Base-by-base conservation (phyloP, 2,329 filamentous ascomycete genomes). In the Paraphaeosphaeria minitans region DNA sequence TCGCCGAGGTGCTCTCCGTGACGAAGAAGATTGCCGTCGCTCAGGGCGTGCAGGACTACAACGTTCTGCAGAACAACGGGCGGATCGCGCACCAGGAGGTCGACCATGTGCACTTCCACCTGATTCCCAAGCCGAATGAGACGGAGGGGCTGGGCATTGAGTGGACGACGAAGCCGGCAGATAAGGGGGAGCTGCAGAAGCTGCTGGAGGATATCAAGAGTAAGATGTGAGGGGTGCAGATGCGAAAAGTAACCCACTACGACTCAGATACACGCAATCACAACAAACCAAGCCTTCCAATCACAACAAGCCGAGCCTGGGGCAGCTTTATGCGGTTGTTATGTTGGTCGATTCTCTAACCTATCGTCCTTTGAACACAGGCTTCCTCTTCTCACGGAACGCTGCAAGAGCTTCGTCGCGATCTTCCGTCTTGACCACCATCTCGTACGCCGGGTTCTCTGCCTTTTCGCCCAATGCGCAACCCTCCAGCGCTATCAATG, bases 31-130 rank as follows among this genome's bases (percentile, higher is more conserved):
- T 99, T 49, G 93, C 90, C 50, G 78, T 82, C 21, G 94, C 93
- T 29, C 87, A 86, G 4, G 91, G 91, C 39, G 88, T 90, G 4
- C 81, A 83, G 53, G 85, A 98, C 77, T 99, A 92, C 83, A 99
- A 99, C 74, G 85, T 99, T 50, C 82, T 99, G 59, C 95, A 99
- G 81, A 99, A 99, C 81, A 99, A 99, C 73, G 95, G 95, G 53
- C 83, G 86, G 22, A 86, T 94, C 71, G 95, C 95, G 19, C 95
- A 99, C 78, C 95, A 98, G 81, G 83, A 90, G 64, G 94, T 99
- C 62, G 90, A 92, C 67, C 95, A 99, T 80, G 94, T 95, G 66
- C 93, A 97, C 77, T 94, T 99, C 79, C 95, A 99, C 75, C 89
- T 98, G 87, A 99, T 99, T 63, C 95, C 95, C 37, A 99, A 99